These are phyloP conservation scores for Aspergillus sp. DNA, from an alignment of 2,329 filamentous ascomycete genomes.

Conservation along the genomic window DNA sequence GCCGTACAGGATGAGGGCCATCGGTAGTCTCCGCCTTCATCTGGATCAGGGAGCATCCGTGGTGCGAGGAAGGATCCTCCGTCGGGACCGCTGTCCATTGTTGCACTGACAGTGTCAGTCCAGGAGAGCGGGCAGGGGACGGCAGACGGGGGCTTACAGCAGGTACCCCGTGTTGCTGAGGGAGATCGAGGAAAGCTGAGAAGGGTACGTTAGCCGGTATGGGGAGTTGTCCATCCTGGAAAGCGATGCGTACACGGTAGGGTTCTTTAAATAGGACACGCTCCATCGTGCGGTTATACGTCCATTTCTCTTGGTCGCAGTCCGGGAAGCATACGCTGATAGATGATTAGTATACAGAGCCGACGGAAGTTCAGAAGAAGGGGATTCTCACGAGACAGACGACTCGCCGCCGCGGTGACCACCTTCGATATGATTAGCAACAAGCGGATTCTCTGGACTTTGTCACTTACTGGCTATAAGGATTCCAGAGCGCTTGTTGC, in stretches of 20 bases:
- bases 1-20: conserved; percentile 31
- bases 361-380: background rate
- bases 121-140: background rate
- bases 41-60: conserved; percentile 30
- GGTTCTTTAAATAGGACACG: conserved; percentile 30
- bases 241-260: conserved; percentile 25
- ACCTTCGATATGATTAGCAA: conserved; percentile 22
- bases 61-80: conserved; percentile 33
- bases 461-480: conserved; percentile 35
- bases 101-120: conserved; percentile 28
- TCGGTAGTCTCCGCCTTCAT: conserved; percentile 31
- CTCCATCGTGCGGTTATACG: conserved; percentile 34
- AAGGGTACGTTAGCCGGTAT: background rate
- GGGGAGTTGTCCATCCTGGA: background rate
- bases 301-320: conserved; percentile 29
- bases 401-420: conserved; percentile 28
- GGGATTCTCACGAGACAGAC: conserved; percentile 29
- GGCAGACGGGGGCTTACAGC: conserved; percentile 22
- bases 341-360: conserved; percentile 3
- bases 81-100: conserved; percentile 34
- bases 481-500: conserved; percentile 34
- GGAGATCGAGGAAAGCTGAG: conserved; percentile 36
- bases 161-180: conserved; percentile 35
- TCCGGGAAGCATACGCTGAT: conserved; percentile 34
- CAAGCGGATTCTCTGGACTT: background rate